Evolutionary conservation across 2,329 filamentous ascomycete species (phyloP).

Genomic region (Dactylellina drechsleri): DNA sequence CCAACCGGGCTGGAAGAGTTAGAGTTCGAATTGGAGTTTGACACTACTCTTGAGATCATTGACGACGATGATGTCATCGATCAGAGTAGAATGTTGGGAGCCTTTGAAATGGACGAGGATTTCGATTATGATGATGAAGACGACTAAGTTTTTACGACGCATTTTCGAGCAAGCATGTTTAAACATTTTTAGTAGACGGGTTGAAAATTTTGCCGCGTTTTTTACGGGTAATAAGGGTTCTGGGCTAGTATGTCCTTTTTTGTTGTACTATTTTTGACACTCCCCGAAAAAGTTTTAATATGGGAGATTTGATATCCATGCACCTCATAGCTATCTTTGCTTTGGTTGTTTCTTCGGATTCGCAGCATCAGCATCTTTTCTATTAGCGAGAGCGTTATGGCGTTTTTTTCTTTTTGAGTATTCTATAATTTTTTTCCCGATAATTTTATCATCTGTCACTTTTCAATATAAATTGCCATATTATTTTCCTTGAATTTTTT

Average conservation of each 20-base stretch:
- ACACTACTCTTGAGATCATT: slow-evolving; percentile 18
- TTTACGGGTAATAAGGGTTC: background rate
- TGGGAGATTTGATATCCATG: slow-evolving; percentile 8
- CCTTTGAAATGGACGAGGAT: slow-evolving; percentile 49
- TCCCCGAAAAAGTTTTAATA: background rate
- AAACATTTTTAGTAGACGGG: slow-evolving; percentile 19
- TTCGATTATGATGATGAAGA: slow-evolving; percentile 50
- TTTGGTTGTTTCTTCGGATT: slow-evolving; percentile 39
- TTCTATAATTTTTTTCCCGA: background rate
- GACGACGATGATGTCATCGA: slow-evolving; percentile 44
- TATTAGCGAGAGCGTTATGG: slow-evolving; percentile 52
- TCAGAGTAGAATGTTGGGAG: slow-evolving; percentile 39
- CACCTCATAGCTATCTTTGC: slow-evolving; percentile 19
- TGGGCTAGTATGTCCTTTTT: slow-evolving; percentile 3
- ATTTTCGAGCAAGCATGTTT: slow-evolving; percentile 19
- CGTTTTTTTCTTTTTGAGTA: slow-evolving; percentile 28
- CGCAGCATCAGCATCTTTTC: slow-evolving; percentile 22
- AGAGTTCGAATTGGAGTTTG: slow-evolving; percentile 44
- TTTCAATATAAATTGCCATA: no score
- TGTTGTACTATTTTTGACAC: background rate
- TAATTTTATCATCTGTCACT: no score
- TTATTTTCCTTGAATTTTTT: no score
- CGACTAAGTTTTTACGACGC: slow-evolving; percentile 20
- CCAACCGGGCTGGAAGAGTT: slow-evolving; percentile 31
- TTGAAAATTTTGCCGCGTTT: background rate